phyloP scores from a whole-genome alignment of 306 rosid species.

The Herpetospermum pedunculosum region DNA sequence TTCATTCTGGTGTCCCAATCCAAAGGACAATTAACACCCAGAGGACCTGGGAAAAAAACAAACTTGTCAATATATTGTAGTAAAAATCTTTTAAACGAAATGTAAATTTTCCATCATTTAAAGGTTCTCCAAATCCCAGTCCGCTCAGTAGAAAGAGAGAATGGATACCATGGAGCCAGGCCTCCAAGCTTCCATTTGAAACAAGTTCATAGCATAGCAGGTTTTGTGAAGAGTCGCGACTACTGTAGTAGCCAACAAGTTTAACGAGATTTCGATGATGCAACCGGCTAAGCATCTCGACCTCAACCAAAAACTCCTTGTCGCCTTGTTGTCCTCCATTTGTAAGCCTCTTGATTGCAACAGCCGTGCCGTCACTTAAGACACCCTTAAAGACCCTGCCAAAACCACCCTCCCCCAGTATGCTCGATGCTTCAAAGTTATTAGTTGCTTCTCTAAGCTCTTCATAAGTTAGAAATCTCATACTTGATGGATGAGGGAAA shows the following conservation, averaged over 20 bases:
- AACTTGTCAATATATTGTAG: background rate
- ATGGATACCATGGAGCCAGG: slow-evolving; percentile 86
- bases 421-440: slow-evolving; percentile 69
- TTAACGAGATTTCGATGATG: slow-evolving; percentile 97
- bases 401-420: slow-evolving; percentile 95
- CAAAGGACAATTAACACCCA: slow-evolving; percentile 88
- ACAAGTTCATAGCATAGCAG: slow-evolving; percentile 96
- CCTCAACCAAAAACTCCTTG: slow-evolving; percentile 87
- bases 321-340: slow-evolving; percentile 94
- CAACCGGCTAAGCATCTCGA: slow-evolving; percentile 96
- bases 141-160: background rate
- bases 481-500: slow-evolving; percentile 82
- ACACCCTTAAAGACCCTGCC: slow-evolving; percentile 91
- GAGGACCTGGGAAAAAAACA: slow-evolving; percentile 47
- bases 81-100: background rate
- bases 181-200: slow-evolving; percentile 95
- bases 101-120: background rate
- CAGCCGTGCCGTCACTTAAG: slow-evolving; percentile 85
- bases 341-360: slow-evolving; percentile 89
- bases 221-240: slow-evolving; percentile 78
- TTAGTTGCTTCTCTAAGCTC: slow-evolving; percentile 95
- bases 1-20: slow-evolving; percentile 99
- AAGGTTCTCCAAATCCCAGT: background rate
- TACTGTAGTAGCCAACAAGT: slow-evolving; percentile 81
- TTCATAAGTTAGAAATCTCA: slow-evolving; percentile 79